Conservation (phyloP, 768 basidiomycete genomes). For the Crucibulum laeve region DNA sequence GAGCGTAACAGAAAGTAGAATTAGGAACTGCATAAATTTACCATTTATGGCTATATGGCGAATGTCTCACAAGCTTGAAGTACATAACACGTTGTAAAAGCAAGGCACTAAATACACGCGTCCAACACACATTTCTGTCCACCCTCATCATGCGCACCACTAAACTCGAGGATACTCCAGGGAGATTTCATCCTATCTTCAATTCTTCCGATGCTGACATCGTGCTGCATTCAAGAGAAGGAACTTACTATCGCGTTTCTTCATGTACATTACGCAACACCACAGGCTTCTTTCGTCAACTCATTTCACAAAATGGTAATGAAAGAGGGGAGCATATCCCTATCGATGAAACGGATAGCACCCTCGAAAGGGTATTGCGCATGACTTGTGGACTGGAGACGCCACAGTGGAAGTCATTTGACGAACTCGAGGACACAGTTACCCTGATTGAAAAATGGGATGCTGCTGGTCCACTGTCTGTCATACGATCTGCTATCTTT, state of each 20-base stretch:
- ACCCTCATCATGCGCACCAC: constrained; percentile 13
- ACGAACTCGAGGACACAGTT: constrained; percentile 32
- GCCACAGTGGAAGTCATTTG: constrained; percentile 33
- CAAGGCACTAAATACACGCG: not conserved
- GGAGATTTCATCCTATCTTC: constrained; percentile 26
- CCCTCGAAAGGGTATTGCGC: constrained; percentile 32
- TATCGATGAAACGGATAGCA: constrained; percentile 28
- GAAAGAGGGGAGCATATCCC: constrained; percentile 7
- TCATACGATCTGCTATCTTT: constrained; percentile 36
- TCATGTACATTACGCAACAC: constrained; percentile 33
- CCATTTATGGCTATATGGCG: no score
- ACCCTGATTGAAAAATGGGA: constrained; percentile 43
- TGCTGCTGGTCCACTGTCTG: constrained; percentile 36
- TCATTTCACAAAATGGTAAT: constrained; percentile 24
- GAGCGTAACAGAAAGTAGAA: no score
- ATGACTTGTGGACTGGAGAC: constrained; percentile 37
- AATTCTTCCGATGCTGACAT: constrained; percentile 36
- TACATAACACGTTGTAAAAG: constrained; percentile 1
- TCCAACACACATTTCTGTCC: constrained; percentile 1
- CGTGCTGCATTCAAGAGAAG: constrained; percentile 36
- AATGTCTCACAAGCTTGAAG: no score
- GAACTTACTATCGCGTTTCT: constrained; percentile 37
- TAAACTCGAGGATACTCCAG: constrained; percentile 8
- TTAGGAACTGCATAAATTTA: no score
- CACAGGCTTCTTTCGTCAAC: constrained; percentile 38